Base-by-base conservation (phyloP, 768 basidiomycete genomes). In the Leccinum subgranulosum region DNA sequence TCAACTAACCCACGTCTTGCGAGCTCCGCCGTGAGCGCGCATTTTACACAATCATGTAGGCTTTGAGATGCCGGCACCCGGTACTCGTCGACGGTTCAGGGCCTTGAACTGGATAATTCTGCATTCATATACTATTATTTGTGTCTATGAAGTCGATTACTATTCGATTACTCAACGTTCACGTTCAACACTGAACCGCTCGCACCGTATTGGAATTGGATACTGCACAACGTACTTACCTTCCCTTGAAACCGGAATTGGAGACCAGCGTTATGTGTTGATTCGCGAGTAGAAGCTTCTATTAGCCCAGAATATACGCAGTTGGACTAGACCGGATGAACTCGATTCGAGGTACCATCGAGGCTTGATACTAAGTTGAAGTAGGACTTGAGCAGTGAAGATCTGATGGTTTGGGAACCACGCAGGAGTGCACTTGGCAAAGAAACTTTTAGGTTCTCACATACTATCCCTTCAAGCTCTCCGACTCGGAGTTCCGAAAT, bases 1-100 rank as follows among this genome's bases (percentile, higher is more conserved):
- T 68, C 75, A 6, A 70, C 71, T 3, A 57, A 72, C 14, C 63
- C 59, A 28, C 57, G 64, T 23, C 72, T 75, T 7, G 68, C 78
- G 31, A 59, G 62, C 9, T 57, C 64, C 6, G 76, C 71, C 8
- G 63, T 75, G 6, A 65, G 67, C 9, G 49, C 59, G 3, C 78
- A 79, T 59, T 79, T 71, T 54, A 61, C 55, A 5, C 63, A 67
- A 27, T 23, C 23, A 23, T 78, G 77, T 50, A 48, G 23, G 14
- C 64, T 77, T 14, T 9, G 39, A 28, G 49, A 54, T 27, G 17
- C 11, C 10, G 31, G 28, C 6, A 28, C 33, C 33, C 14, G 7
- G 29, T 33, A 14, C 14, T 23, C 12, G 14, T 46, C 11, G 45
- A 46, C 21, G 17, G n/a, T n/a, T n/a, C n/a, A n/a, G n/a, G 21